A percentile compares a stretch with the other conserved stretches of the same genome.
Evolutionary conservation across 805 yeast genomes (phyloP).

Genomic region (Candida jianshihensis): DNA sequence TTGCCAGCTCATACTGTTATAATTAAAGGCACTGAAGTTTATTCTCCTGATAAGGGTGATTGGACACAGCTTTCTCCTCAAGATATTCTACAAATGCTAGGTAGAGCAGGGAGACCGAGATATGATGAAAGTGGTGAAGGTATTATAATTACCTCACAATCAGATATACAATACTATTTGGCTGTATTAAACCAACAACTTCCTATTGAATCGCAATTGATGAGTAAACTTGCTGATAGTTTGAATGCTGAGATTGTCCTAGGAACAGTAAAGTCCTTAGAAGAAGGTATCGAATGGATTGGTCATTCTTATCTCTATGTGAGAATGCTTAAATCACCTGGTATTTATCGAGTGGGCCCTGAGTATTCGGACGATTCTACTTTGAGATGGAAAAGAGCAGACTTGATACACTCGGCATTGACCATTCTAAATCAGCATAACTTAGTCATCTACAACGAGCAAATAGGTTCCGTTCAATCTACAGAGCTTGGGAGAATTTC

Average conservation of each 20-base stretch:
- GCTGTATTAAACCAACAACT: conserved; percentile 87
- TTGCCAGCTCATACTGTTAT: conserved; percentile 93
- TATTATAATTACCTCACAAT: conserved; percentile 80
- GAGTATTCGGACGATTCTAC: conserved; percentile 47
- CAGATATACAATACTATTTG: conserved; percentile 79
- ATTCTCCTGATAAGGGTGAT: conserved; percentile 81
- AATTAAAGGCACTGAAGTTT: conserved; percentile 88
- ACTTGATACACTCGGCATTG: conserved; percentile 74
- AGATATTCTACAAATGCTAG: conserved; percentile 94
- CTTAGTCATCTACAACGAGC: conserved; percentile 52
- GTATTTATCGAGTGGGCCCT: conserved; percentile 66
- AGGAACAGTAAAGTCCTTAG: conserved; percentile 53
- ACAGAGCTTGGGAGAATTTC: conserved; percentile 80
- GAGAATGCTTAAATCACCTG: conserved; percentile 70
- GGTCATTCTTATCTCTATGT: conserved; percentile 72
- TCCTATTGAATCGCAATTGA: conserved; percentile 86
- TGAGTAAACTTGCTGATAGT: conserved; percentile 61
- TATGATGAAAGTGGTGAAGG: conserved; percentile 93
- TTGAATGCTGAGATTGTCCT: conserved; percentile 82
- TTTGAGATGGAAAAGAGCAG: conserved; percentile 48
- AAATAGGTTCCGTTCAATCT: conserved; percentile 40
- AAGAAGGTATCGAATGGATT: conserved; percentile 77
- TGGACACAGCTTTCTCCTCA: conserved; percentile 95
- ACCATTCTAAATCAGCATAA: conserved; percentile 45
- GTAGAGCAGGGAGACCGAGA: conserved; percentile 96